Evolutionary conservation across 495 filamentous ascomycete species (phyloP).

Genomic region (Penicillium egyptiacum): DNA sequence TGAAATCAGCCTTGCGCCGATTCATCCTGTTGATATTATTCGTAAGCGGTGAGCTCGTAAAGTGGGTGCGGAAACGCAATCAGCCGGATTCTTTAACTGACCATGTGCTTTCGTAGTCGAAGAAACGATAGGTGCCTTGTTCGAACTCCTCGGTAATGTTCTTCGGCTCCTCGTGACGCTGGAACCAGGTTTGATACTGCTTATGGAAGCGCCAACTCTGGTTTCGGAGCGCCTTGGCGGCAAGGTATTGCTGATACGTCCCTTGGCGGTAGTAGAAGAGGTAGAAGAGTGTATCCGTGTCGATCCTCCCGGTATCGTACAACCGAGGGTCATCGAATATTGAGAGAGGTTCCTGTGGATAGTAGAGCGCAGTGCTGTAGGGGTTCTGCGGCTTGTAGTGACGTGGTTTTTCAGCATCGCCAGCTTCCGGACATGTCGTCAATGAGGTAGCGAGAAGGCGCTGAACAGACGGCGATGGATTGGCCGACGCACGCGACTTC

Average conservation of each 20-base stretch:
- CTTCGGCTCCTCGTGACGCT: conserved; percentile 97
- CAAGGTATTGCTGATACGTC: conserved; percentile 93
- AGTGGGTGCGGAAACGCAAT: not conserved
- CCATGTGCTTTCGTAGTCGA: conserved; percentile 99
- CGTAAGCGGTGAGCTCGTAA: conserved; percentile 16
- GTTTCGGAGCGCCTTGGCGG: conserved; percentile 89
- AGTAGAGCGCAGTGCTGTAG: conserved; percentile 77
- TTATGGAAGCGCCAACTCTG: conserved; percentile 99
- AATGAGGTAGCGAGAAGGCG: conserved; percentile 72
- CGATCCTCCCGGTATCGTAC: conserved; percentile 73
- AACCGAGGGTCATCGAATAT: conserved; percentile 89
- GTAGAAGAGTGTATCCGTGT: conserved; percentile 97
- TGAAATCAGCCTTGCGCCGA: conserved; percentile 95
- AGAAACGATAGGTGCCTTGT: conserved; percentile 97
- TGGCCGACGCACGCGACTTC: conserved; percentile 59
- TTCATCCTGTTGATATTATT: conserved; percentile 79
- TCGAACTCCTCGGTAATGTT: conserved; percentile 97
- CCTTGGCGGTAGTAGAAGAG: conserved; percentile 98
- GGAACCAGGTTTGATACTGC: conserved; percentile 99
- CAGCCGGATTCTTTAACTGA: conserved; percentile 47
- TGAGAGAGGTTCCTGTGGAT: conserved; percentile 84
- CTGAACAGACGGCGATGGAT: conserved; percentile 63
- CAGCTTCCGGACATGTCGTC: conserved; percentile 64
- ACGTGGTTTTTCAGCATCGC: conserved; percentile 78
- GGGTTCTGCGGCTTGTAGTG: conserved; percentile 80